Conservation (phyloP, 495 filamentous ascomycete genomes). For the Xylaria intraflava region DNA sequence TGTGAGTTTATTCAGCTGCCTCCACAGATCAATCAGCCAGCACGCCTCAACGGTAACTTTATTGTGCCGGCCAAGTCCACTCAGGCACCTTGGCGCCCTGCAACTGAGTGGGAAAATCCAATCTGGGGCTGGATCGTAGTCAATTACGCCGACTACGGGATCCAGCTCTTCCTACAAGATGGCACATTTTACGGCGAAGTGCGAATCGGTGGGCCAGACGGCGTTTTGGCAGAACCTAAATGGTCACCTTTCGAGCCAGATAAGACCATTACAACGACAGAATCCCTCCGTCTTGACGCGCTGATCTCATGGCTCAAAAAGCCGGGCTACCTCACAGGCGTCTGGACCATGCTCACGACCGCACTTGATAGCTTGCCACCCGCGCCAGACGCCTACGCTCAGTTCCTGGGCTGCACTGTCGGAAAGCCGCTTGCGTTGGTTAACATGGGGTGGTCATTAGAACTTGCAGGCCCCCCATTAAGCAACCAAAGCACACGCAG, state of each 20-base stretch:
- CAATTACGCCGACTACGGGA: conserved; percentile 13
- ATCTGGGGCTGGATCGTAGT: conserved; percentile 1
- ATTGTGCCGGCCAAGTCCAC: neutral
- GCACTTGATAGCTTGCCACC: neutral
- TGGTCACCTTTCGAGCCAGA: neutral
- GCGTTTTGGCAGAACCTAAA: neutral
- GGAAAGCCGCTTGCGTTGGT: neutral
- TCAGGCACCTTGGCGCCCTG: no score
- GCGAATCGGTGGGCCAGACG: neutral
- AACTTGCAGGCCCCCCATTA: neutral
- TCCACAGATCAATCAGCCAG: neutral
- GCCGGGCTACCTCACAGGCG: neutral
- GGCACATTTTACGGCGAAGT: neutral
- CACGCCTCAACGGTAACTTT: neutral
- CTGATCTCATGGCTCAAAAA: no score
- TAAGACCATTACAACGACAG: no score
- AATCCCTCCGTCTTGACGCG: no score
- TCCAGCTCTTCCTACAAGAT: neutral
- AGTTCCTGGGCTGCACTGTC: neutral
- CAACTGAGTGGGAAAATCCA: conserved; percentile 33
- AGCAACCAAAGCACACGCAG: neutral
- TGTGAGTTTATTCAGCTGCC: neutral
- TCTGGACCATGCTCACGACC: neutral
- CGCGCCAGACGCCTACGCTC: neutral
- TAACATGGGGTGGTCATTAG: neutral